Conservation (phyloP, 768 basidiomycete genomes). For the Glaciozyma antarctica region DNA sequence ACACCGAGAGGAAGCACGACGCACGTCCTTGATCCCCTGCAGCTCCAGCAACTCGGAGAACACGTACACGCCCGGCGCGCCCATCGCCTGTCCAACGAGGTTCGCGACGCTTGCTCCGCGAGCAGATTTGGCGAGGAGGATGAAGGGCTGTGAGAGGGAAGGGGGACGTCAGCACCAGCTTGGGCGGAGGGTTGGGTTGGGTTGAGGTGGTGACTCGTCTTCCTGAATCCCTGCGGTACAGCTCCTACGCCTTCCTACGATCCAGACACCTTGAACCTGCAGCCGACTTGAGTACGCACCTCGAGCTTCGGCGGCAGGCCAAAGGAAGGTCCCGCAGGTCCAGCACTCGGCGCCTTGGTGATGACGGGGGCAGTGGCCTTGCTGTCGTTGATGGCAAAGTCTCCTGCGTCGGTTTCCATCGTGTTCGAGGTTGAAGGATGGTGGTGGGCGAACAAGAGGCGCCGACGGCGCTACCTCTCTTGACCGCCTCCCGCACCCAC, state of each 20-base stretch:
- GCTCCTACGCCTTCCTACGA: background rate
- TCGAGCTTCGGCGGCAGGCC: slow-evolving; percentile 29
- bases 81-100: slow-evolving; percentile 71
- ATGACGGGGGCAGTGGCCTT: slow-evolving; percentile 1
- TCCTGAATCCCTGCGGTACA: background rate
- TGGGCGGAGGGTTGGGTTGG: no score
- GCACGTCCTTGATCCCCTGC: slow-evolving; percentile 73
- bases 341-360: background rate
- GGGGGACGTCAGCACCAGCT: background rate
- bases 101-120: slow-evolving; percentile 90
- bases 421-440: no score
- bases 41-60: slow-evolving; percentile 80
- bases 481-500: no score
- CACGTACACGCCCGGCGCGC: slow-evolving; percentile 82
- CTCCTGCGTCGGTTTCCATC: background rate
- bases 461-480: no score
- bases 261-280: background rate
- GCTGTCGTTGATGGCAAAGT: slow-evolving; percentile 2
- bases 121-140: slow-evolving; percentile 81
- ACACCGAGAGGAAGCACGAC: slow-evolving; percentile 19
- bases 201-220: background rate
- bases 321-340: slow-evolving; percentile 22
- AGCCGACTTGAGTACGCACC: slow-evolving; percentile 7
- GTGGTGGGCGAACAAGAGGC: no score
- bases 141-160: slow-evolving; percentile 52